Base-by-base conservation (phyloP, 176 grass and related monocot species). In the maize (Zea mays) region DNA sequence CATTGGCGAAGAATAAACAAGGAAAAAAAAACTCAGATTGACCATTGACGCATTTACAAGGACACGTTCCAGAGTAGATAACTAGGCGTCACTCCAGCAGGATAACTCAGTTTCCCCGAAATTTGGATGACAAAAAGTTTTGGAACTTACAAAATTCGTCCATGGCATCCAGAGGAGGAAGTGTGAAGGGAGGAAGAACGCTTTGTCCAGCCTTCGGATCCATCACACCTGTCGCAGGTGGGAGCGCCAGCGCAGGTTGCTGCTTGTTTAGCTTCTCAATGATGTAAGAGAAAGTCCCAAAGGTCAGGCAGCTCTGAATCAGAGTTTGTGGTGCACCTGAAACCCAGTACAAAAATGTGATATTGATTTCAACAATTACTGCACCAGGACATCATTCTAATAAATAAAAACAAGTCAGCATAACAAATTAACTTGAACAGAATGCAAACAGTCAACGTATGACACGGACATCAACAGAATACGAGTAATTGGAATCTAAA, bases 241-340 rank as follows among this genome's bases (percentile, higher is more conserved):
- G 82, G 15, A 73, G 47, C 15, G 91, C 91, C 65, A 90, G 51
- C 7, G 91, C 91, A 38, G 91, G 82, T 35, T 93, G 79, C 83
- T 90, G 88, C 40, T 62, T 90, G 46, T 90, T 93, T 45, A 93
- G 79, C 41, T 84, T 89, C 69, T 93, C 91, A 75, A 93, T 90
- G 75, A 93, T 83, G 71, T 78, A 93, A 16, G 91, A 93, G 78
- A 93, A 88, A 60, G 91, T 89, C 60, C 91, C 91, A 13, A 93
- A 93, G 72, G 88, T 90, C 54, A 93, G 72, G 46, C 91, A 93
- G 72, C 88, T 93, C 83, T 93, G 91, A 74, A 93, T 67, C 72
- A 93, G 69, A 71, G 88, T 76, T 50, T 93, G 91, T 2, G 88
- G 91, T 44, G 91, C 85, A 67, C 91, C 91, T 93, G 85, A 39